Base-by-base conservation (phyloP, 2,329 filamentous ascomycete species). In the Nigrograna mackinnonii region DNA sequence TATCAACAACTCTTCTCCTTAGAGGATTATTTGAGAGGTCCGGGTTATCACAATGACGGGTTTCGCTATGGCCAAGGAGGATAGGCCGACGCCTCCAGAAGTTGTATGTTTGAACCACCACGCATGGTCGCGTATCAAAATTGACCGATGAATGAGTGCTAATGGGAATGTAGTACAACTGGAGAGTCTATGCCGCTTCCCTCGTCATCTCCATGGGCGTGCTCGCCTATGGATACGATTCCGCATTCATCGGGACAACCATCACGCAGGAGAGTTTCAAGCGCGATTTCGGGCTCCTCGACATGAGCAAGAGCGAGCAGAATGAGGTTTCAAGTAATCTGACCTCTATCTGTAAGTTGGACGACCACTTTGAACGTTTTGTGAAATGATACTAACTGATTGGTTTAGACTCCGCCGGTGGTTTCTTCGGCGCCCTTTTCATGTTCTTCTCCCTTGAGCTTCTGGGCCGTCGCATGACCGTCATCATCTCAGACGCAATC, bases 31-130 rank as follows among this genome's bases (percentile, higher is more conserved):
- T n/a, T n/a, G n/a, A n/a, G n/a, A n/a, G n/a, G n/a, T n/a, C n/a
- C n/a, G n/a, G n/a, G n/a, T n/a, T 33, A 14, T 43, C 46, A 59
- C 30, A 26, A 69, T 66, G 60, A 64, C 58, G 33, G 67, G 64
- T 28, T 70, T 72, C 62, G 38, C 76, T 50, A 70, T 72, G 37
- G 76, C 75, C 26, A 73, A 76, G 26, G 78, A 80, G 56, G 78
- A 81, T 58, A 69, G 78, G 50, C 78, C 78, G 19, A 81, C 77
- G 48, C 79, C 78, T 16, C 69, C 72, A 44, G 76, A 79, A 61
- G 78, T 80, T 22, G 60, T 65, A 53, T 34, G 60, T 61, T 17
- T 26, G 22, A 19, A n/a, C n/a, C n/a, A n/a, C n/a, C n/a, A n/a
- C n/a, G n/a, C n/a, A n/a, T n/a, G n/a, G n/a, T n/a, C n/a, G n/a